phyloP scores from a whole-genome alignment of 805 yeast genomes.

The Ogataea haglerorum region DNA sequence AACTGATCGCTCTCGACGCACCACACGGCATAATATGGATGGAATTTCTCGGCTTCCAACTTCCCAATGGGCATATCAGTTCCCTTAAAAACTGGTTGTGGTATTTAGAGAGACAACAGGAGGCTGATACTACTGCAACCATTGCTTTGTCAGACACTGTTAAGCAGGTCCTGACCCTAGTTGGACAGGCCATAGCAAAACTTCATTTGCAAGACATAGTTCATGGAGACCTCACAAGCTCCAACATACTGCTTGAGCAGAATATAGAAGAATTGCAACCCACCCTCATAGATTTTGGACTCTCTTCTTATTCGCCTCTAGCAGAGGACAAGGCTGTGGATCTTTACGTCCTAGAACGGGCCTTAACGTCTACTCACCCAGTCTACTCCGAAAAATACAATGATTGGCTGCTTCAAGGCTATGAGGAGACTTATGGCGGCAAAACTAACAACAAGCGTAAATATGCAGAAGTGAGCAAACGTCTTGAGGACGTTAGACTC shows the following conservation, averaged over 20 bases:
- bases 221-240: slow-evolving; percentile 93
- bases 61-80: slow-evolving; percentile 52
- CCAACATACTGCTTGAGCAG: slow-evolving; percentile 63
- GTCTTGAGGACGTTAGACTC: slow-evolving; percentile 79
- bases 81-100: slow-evolving; percentile 74
- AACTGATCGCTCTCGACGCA: slow-evolving; percentile 71
- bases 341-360: slow-evolving; percentile 88
- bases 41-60: slow-evolving; percentile 64
- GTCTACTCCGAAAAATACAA: slow-evolving; percentile 60
- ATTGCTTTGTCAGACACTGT: slow-evolving; percentile 35
- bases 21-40: slow-evolving; percentile 82
- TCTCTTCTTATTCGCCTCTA: slow-evolving; percentile 69
- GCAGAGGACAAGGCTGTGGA: slow-evolving; percentile 98
- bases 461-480: slow-evolving; percentile 50
- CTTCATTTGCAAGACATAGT: slow-evolving; percentile 75
- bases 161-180: slow-evolving; percentile 42
- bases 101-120: slow-evolving; percentile 44
- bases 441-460: slow-evolving; percentile 37
- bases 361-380: slow-evolving; percentile 88
- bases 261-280: slow-evolving; percentile 38
- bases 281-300: slow-evolving; percentile 84
- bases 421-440: slow-evolving; percentile 39
- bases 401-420: slow-evolving; percentile 72
- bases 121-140: slow-evolving; percentile 14
- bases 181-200: slow-evolving; percentile 66